Conservation (phyloP, 495 filamentous ascomycete genomes). For the Aspergillus panamensis region DNA sequence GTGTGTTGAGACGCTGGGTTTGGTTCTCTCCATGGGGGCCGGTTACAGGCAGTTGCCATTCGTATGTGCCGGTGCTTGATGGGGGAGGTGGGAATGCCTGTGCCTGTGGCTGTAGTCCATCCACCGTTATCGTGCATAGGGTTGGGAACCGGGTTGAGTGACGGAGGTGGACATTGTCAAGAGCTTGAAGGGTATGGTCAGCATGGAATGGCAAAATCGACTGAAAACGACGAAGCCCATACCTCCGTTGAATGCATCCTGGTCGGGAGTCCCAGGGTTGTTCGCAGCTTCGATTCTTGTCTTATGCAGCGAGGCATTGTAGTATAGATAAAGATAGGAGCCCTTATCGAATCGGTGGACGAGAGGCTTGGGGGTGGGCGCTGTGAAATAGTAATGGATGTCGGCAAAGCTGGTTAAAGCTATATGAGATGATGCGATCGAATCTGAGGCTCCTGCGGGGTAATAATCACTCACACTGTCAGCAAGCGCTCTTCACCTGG, state of each 20-base stretch:
- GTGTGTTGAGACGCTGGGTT: conserved; percentile 70
- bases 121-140: conserved; percentile 70
- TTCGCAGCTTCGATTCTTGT: conserved; percentile 84
- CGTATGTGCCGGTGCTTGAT: conserved; percentile 43
- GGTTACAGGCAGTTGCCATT: conserved; percentile 76
- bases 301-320: conserved; percentile 62
- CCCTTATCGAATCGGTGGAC: conserved; percentile 87
- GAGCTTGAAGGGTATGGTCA: conserved; percentile 42
- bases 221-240: conserved; percentile 30
- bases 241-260: conserved; percentile 87
- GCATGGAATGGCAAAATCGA: not conserved
- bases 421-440: conserved; percentile 3
- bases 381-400: conserved; percentile 82
- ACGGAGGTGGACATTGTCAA: conserved; percentile 60
- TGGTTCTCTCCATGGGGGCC: conserved; percentile 66
- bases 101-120: conserved; percentile 42
- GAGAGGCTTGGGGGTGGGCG: conserved; percentile 63
- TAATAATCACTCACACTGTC: conserved; percentile 63
- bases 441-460: conserved; percentile 20
- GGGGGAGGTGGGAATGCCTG: conserved; percentile 31
- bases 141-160: conserved; percentile 78
- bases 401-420: conserved; percentile 67
- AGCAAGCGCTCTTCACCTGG: conserved; percentile 75
- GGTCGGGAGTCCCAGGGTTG: conserved; percentile 76
- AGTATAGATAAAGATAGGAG: conserved; percentile 85